Conservation (phyloP, 192 early-diverging fungal species). For the Backusella psychrophila region DNA sequence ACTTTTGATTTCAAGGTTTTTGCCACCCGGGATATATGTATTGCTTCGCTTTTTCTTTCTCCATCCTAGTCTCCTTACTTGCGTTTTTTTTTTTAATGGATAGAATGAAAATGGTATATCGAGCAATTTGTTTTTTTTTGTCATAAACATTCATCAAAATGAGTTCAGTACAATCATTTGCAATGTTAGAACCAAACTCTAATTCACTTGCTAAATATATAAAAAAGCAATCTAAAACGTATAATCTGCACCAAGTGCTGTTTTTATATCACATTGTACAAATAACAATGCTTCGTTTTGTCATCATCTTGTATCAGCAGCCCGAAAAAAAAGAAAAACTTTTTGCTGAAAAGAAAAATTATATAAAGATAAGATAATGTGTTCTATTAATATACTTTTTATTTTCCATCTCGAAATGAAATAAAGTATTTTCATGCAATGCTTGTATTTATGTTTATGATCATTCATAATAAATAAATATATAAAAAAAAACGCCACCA, state of each 20-base stretch:
- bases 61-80: neutral
- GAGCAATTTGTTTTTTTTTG: neutral
- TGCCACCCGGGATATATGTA: neutral
- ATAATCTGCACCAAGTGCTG: neutral
- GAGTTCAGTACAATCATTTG: neutral
- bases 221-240: neutral
- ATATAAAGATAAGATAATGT: neutral
- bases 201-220: neutral
- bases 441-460: neutral
- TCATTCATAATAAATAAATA: neutral
- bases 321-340: neutral
- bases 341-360: neutral
- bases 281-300: neutral
- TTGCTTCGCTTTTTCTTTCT: neutral
- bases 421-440: neutral
- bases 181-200: neutral
- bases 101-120: no score
- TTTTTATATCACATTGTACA: neutral
- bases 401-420: neutral
- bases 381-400: neutral
- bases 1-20: neutral
- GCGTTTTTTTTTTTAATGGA: neutral
- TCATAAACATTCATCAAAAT: neutral
- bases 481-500: neutral
- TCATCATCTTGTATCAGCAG: neutral